Evolutionary conservation across 805 yeast species (phyloP), one percentile per base, ranked within the genome.

Genomic region (Metschnikowia colocasiae): DNA sequence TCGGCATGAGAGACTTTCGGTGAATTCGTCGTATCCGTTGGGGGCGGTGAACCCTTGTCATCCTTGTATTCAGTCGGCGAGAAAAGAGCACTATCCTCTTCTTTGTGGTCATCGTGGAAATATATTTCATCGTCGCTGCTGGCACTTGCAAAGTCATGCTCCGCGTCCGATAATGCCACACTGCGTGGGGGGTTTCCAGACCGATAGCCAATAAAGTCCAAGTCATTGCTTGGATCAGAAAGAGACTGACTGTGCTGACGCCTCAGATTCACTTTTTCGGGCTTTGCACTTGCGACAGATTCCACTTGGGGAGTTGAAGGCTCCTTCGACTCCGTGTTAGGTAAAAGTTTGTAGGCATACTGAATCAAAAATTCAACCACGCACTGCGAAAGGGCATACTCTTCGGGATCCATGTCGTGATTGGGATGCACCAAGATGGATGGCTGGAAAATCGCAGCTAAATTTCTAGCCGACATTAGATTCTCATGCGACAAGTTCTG

Each of bases 391-490:
- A 89, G 68, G 10, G 87, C 92, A 67, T 91, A 91, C 65, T 94
- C 97, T 27, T 82, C 88, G 1, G 97, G 97, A 35, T 85, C 80
- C 83, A 92, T 80, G 61, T 91, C 97, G 64, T 94, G 97, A 54
- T 77, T 79, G 4, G 97, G 96, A 64, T 92, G 98, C 8, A 95
- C 86, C 45, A 94, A 72, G 15, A 94, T 82, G n/a, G 96, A 87
- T 3, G 99, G 98, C 68, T 94, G 99, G 70, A 94, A 94, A 48
- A 94, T 87, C 1, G 98, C 96, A 1, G 98, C 96, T 53, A 94
- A 71, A 62, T 94, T 94, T 57, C 89, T 80, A 1, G 96, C 87
- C 1, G 97, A 82, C 99, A 94, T 94, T 53, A 88, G 72, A 63
- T 91, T 94, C 50, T 80, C 80, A 42, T 78, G 79, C 13, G 95